Evolutionary conservation across 805 yeast species (phyloP).

Genomic region (Kuraishia molischiana): DNA sequence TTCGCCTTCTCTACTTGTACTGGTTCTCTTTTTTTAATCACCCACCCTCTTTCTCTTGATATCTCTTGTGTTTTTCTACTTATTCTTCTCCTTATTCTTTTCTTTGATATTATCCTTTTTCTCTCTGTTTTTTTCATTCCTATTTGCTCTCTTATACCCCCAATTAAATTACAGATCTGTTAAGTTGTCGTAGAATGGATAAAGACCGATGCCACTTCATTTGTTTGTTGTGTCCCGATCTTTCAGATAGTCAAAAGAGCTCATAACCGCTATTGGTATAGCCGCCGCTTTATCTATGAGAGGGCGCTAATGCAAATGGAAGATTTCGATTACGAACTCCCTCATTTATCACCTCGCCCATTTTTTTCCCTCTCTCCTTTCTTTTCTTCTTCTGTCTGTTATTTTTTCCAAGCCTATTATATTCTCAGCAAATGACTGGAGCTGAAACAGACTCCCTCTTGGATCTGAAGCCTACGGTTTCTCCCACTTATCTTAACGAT

Average conservation of each 20-base stretch:
- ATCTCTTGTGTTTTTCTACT: no score
- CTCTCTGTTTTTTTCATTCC: conserved; percentile 1
- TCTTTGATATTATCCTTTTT: conserved; percentile 7
- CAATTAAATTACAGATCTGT: neutral
- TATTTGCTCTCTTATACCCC: neutral
- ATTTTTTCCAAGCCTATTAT: no score
- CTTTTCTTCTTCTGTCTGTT: neutral
- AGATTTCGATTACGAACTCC: no score
- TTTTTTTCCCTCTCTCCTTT: conserved; percentile 4
- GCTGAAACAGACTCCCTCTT: neutral
- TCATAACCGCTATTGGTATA: no score
- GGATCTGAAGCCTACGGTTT: conserved; percentile 2
- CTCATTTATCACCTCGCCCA: conserved; percentile 2
- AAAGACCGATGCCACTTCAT: no score
- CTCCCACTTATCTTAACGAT: conserved; percentile 6
- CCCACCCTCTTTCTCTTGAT: conserved; percentile 1
- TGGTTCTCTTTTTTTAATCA: conserved; percentile 1
- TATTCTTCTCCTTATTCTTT: conserved; percentile 1
- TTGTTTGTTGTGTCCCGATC: no score
- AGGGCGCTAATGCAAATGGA: no score
- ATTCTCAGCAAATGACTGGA: no score
- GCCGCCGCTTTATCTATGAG: no score
- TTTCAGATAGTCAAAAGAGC: no score
- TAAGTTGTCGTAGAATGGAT: neutral
- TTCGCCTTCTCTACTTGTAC: neutral